Percentiles rank a stretch among this genome's conserved stretches.
These are phyloP conservation scores for Geranomyces variabilis DNA, from an alignment of 192 early-diverging fungal genomes.

Conservation along the genomic window DNA sequence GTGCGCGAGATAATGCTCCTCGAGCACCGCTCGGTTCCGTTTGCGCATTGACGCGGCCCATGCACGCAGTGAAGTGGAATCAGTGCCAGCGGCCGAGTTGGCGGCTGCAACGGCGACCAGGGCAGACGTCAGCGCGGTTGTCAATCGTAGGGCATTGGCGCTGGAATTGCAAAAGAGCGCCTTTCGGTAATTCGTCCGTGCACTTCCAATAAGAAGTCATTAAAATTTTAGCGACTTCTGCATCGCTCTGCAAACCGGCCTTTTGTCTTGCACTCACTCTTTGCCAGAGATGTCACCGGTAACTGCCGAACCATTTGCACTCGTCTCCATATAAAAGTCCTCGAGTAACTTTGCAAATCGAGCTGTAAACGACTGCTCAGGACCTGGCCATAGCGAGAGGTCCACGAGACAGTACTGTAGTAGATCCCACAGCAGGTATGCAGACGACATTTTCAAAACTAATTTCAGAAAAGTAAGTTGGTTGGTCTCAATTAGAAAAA, in stretches of 20 bases:
- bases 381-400: background rate
- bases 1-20: background rate
- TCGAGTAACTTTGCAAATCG: background rate
- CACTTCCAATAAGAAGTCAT: background rate
- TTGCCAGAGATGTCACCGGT: background rate
- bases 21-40: too few species aligned
- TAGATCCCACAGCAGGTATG: constrained; percentile 8
- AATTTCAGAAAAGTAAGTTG: too few species aligned
- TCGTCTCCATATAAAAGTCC: constrained; percentile 6
- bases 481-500: too few species aligned
- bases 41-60: too few species aligned
- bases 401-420: constrained; percentile 9
- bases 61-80: background rate
- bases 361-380: background rate
- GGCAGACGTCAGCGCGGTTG: too few species aligned
- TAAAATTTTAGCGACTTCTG: background rate
- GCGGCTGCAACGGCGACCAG: too few species aligned
- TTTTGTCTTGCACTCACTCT: background rate
- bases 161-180: too few species aligned
- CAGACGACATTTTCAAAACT: too few species aligned
- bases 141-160: too few species aligned
- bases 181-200: background rate
- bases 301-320: background rate
- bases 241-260: background rate
- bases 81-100: too few species aligned